phyloP scores from a whole-genome alignment of 1,284 basidiomycete species.

The Hemileia vastatrix region DNA sequence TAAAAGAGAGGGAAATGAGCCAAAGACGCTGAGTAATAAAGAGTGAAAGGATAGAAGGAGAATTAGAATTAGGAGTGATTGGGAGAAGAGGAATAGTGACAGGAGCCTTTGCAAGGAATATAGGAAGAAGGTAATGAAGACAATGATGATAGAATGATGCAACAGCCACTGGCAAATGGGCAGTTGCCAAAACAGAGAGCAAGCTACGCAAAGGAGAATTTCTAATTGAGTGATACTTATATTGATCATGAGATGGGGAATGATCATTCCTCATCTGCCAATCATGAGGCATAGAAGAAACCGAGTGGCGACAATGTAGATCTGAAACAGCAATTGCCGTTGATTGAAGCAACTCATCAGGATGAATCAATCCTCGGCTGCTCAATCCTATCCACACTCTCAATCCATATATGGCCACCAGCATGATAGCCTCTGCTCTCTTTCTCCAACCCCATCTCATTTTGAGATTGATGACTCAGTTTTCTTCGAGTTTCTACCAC shows the following conservation, averaged over 20 bases:
- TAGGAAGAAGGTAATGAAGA: neutral
- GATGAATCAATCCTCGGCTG: no score
- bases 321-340: conserved; percentile 33
- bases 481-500: no score
- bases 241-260: no score
- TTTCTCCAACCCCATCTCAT: no score
- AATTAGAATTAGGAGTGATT: neutral
- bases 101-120: neutral
- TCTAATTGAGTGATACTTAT: conserved; percentile 32
- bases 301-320: neutral
- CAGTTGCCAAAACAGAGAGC: conserved; percentile 26
- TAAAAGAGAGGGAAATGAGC: conserved; percentile 26
- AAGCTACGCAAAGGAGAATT: conserved; percentile 32
- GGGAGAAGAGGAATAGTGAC: neutral
- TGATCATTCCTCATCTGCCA: no score
- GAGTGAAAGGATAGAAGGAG: conserved; percentile 23
- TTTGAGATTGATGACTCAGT: no score
- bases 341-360: conserved; percentile 45
- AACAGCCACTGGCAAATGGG: conserved; percentile 23
- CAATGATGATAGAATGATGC: neutral
- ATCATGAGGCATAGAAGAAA: conserved; percentile 10
- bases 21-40: conserved; percentile 27
- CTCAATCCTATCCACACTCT: no score
- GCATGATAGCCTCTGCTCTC: no score
- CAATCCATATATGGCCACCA: no score